phyloP scores from a whole-genome alignment of 768 basidiomycete genomes.

The Suillus sp. region DNA sequence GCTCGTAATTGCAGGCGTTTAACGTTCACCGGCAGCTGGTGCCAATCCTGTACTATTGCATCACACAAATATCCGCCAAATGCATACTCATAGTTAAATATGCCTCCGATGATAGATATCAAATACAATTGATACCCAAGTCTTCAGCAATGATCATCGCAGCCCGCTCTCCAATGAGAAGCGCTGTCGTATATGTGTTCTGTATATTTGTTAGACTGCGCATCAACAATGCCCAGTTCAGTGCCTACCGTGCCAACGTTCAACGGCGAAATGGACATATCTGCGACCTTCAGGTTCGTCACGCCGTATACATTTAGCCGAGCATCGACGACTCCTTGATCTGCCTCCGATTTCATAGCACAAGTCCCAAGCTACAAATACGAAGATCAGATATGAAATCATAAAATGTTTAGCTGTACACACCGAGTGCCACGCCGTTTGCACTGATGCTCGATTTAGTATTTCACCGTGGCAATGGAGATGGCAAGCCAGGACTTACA shows the following conservation, averaged over 20 bases:
- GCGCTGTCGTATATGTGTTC: slow-evolving; percentile 29
- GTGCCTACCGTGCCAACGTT: slow-evolving; percentile 38
- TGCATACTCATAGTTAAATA: too few relatives aligned
- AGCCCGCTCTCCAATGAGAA: slow-evolving; percentile 32
- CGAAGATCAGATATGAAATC: not conserved
- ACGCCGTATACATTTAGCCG: slow-evolving; percentile 66
- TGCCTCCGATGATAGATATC: slow-evolving; percentile 21
- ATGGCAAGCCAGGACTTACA: slow-evolving; percentile 17
- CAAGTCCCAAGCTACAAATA: slow-evolving; percentile 58
- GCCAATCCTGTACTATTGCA: too few relatives aligned
- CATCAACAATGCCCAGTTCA: not conserved
- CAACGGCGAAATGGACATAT: slow-evolving; percentile 43
- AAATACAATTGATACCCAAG: slow-evolving; percentile 20
- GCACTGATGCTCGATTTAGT: slow-evolving; percentile 20
- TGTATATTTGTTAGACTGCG: slow-evolving; percentile 2
- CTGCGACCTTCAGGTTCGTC: slow-evolving; percentile 59
- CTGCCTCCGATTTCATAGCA: slow-evolving; percentile 61
- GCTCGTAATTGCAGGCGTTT: too few relatives aligned
- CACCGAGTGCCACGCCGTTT: slow-evolving; percentile 38
- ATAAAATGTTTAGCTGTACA: not conserved
- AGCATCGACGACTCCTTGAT: slow-evolving; percentile 63
- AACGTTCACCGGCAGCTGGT: too few relatives aligned
- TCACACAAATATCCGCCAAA: too few relatives aligned
- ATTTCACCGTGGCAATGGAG: too few relatives aligned
- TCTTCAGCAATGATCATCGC: slow-evolving; percentile 25